These are phyloP conservation scores for Tetracladium maxilliforme DNA, from an alignment of 2,329 filamentous ascomycete genomes.

Conservation along the genomic window DNA sequence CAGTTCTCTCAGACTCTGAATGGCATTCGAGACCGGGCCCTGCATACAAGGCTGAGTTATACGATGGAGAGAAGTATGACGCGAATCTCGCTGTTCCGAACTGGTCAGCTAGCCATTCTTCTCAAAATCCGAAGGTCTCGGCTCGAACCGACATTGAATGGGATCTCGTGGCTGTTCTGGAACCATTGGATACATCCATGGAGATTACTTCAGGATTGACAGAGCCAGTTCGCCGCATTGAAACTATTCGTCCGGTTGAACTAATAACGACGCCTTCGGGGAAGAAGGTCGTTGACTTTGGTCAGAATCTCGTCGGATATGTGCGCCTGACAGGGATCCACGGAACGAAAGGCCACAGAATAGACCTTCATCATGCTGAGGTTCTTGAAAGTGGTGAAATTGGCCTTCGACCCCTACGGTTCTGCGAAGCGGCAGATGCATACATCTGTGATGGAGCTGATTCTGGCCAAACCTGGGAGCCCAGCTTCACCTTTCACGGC, in stretches of 20 bases:
- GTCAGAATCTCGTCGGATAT: constrained; percentile 1
- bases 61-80: constrained; percentile 29
- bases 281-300: constrained; percentile 1
- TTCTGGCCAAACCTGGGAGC: constrained; percentile 19
- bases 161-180: too few relatives aligned
- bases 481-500: constrained; percentile 30
- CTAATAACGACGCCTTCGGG: background rate
- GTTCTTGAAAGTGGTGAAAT: constrained; percentile 24
- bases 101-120: constrained; percentile 1
- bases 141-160: background rate
- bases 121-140: too few relatives aligned
- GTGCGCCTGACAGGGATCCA: constrained; percentile 1
- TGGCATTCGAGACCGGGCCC: constrained; percentile 1
- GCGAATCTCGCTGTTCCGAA: constrained; percentile 5
- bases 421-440: constrained; percentile 17
- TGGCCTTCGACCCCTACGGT: constrained; percentile 18
- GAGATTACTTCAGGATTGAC: constrained; percentile 4
- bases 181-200: constrained; percentile 1
- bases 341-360: constrained; percentile 6
- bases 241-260: too few relatives aligned
- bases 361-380: constrained; percentile 21
- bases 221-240: too few relatives aligned
- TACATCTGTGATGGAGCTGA: constrained; percentile 12
- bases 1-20: constrained; percentile 8
- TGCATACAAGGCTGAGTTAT: constrained; percentile 20